A percentile compares a stretch with the other conserved stretches of the same genome.
Evolutionary conservation across 2,329 filamentous ascomycete genomes (phyloP).

Genomic region (Pseudogymnoascus sp.): DNA sequence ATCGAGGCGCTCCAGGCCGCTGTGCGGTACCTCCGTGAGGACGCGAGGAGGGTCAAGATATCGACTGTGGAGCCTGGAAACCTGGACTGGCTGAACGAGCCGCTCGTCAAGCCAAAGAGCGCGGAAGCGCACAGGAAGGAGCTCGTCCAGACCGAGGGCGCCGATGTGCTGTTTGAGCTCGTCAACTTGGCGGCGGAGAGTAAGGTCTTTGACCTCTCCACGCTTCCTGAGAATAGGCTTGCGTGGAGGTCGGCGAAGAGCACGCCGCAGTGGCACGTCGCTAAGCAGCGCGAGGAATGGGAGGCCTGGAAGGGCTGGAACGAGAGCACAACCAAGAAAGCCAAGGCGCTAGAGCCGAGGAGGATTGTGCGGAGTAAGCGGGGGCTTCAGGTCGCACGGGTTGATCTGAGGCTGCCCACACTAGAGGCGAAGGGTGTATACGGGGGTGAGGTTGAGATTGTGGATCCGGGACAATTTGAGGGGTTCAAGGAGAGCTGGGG

Average conservation of each 20-base stretch:
- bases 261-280: slow-evolving; percentile 59
- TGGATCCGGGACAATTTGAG: slow-evolving; percentile 24
- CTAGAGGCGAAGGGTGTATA: slow-evolving; percentile 20
- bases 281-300: slow-evolving; percentile 57
- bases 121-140: slow-evolving; percentile 41
- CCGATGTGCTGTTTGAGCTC: slow-evolving; percentile 56
- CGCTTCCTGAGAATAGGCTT: slow-evolving; percentile 50
- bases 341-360: slow-evolving; percentile 30
- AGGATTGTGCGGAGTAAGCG: slow-evolving; percentile 16
- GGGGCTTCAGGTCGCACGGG: slow-evolving; percentile 19
- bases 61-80: slow-evolving; percentile 40
- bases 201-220: slow-evolving; percentile 50
- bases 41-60: slow-evolving; percentile 54
- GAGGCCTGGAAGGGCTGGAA: slow-evolving; percentile 54
- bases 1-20: slow-evolving; percentile 57
- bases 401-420: slow-evolving; percentile 20
- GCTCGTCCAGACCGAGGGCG: slow-evolving; percentile 52
- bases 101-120: slow-evolving; percentile 39
- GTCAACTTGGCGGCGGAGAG: slow-evolving; percentile 51
- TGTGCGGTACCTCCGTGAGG: slow-evolving; percentile 59
- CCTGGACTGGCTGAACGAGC: slow-evolving; percentile 57
- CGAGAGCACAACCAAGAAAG: slow-evolving; percentile 46
- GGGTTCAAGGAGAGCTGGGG: slow-evolving; percentile 24
- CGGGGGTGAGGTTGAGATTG: slow-evolving; percentile 25
- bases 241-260: slow-evolving; percentile 58